Evolutionary conservation across 176 grass and related monocot genomes (phyloP).

Genomic region (Echinochloa phyllopogon): DNA sequence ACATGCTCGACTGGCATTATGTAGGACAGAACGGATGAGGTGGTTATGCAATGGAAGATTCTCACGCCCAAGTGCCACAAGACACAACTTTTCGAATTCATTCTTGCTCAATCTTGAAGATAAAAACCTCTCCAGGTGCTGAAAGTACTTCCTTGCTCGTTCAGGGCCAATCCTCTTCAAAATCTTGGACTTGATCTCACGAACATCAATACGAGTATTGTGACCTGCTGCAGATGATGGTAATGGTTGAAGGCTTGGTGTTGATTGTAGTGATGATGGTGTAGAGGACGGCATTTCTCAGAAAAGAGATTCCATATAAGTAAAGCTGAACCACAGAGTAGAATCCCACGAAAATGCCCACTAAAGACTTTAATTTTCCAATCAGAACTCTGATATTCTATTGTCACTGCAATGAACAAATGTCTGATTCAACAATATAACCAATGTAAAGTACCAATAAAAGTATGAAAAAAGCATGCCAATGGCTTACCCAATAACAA

Average conservation of each 20-base stretch:
- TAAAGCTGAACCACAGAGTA: constrained; percentile 32
- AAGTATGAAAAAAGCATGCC: constrained; percentile 22
- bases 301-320: constrained; percentile 49
- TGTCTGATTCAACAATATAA: constrained; percentile 29
- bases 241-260: constrained; percentile 45
- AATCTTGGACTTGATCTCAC: constrained; percentile 80
- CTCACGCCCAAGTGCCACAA: constrained; percentile 65
- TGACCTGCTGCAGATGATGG: constrained; percentile 54
- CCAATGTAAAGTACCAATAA: constrained; percentile 1
- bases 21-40: constrained; percentile 70
- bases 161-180: constrained; percentile 70
- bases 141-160: constrained; percentile 72
- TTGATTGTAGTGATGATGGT: constrained; percentile 40
- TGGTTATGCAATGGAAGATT: constrained; percentile 88
- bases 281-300: constrained; percentile 58
- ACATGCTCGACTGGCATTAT: constrained; percentile 69
- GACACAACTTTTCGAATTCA: constrained; percentile 81
- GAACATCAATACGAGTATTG: constrained; percentile 68
- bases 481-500: constrained; percentile 14
- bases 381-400: constrained; percentile 9
- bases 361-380: constrained; percentile 8
- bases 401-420: constrained; percentile 47
- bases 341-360: constrained; percentile 1
- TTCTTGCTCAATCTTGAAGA: constrained; percentile 74
- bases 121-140: constrained; percentile 72